These are phyloP conservation scores for Sequoiadendron giganteum DNA, from an alignment of 75 land plant species.

Conservation along the genomic window DNA sequence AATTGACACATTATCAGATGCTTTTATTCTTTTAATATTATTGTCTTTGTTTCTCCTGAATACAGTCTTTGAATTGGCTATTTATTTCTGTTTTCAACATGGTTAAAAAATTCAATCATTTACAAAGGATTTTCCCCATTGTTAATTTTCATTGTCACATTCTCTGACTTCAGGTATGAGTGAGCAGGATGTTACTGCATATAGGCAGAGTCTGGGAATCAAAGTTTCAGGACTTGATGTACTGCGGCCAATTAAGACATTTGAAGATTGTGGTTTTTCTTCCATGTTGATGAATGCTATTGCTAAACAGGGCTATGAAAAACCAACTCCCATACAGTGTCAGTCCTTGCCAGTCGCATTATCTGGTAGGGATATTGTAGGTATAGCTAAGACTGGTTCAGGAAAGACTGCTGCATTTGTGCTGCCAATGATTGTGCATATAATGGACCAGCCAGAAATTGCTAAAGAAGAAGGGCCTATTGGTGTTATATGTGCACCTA, in stretches of 20 bases:
- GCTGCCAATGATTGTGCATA: constrained; percentile 97
- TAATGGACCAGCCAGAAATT: constrained; percentile 97
- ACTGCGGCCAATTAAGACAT: constrained; percentile 72
- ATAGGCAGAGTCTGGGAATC: constrained; percentile 70
- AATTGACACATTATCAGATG: neutral
- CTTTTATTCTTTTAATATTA: neutral
- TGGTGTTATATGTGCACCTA: constrained; percentile 95
- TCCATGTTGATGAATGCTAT: constrained; percentile 74
- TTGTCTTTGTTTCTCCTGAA: neutral
- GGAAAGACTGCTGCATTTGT: constrained; percentile 99
- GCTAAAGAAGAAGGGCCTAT: constrained; percentile 95
- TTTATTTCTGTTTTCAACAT: neutral
- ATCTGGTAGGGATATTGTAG: constrained; percentile 95
- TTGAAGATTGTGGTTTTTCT: constrained; percentile 92
- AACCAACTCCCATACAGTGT: constrained; percentile 92
- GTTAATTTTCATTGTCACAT: neutral
- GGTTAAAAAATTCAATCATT: neutral
- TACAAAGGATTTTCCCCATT: neutral
- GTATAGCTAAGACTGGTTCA: constrained; percentile 98
- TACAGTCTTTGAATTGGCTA: neutral
- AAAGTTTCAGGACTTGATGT: constrained; percentile 97
- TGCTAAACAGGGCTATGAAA: constrained; percentile 92
- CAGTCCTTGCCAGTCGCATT: constrained; percentile 87
- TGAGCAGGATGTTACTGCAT: constrained; percentile 75
- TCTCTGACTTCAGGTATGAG: constrained; percentile 69